These are phyloP conservation scores for Persicaria tinctoria DNA, from an alignment of 148 eudicot genomes.

Conservation along the genomic window DNA sequence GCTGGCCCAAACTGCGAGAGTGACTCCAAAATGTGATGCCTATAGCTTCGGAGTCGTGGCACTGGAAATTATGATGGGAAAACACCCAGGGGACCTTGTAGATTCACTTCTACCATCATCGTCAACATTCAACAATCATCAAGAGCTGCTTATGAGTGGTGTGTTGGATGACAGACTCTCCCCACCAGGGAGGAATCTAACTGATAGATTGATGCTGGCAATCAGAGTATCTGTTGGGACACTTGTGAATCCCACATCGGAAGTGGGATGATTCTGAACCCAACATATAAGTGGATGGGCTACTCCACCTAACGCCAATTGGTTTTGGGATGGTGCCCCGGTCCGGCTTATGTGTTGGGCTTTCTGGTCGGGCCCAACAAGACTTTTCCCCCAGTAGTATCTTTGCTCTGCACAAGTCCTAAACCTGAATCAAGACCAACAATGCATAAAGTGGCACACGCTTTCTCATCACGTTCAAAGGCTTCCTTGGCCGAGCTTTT, in stretches of 20 bases:
- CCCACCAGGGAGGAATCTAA: conserved; percentile 37
- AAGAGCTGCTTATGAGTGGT: conserved; percentile 38
- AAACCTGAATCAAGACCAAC: conserved; percentile 52
- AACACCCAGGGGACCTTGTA: conserved; percentile 62
- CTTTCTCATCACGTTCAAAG: background rate
- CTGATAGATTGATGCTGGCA: conserved; percentile 37
- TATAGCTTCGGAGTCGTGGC: conserved; percentile 78
- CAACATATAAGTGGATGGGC: too few species aligned
- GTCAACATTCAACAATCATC: background rate
- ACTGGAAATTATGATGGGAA: conserved; percentile 69
- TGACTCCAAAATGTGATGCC: conserved; percentile 67
- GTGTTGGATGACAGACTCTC: conserved; percentile 49
- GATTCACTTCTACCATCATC: conserved; percentile 24
- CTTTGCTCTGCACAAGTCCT: conserved; percentile 38
- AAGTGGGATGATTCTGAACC: too few species aligned
- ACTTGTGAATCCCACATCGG: too few species aligned
- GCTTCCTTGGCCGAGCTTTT: background rate
- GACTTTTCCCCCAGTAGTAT: too few species aligned
- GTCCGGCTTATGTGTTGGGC: too few species aligned
- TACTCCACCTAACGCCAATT: too few species aligned
- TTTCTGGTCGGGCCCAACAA: too few species aligned
- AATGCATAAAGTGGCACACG: conserved; percentile 43
- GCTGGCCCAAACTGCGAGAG: conserved; percentile 40
- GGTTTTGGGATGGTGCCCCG: too few species aligned
- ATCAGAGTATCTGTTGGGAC: conserved; percentile 49